Base-by-base conservation (phyloP, 176 grass and related monocot species). In the Leersia perrieri region DNA sequence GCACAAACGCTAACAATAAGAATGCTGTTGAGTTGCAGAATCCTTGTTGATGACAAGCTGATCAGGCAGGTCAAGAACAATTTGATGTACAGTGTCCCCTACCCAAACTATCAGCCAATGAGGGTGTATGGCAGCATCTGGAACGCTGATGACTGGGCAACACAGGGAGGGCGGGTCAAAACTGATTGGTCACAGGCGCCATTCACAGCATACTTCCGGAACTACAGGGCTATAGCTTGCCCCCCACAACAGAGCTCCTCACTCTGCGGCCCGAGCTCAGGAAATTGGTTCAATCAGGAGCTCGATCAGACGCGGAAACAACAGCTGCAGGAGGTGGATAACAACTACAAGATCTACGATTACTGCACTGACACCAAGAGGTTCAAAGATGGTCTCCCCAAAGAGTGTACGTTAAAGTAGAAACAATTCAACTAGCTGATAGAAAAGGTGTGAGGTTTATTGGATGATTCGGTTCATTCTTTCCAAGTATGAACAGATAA, bases 91-190 rank as follows among this genome's bases (percentile, higher is more conserved):
- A 85, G 88, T 34, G 35, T 88, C 2, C 60, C 68, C 6, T 96
- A 84, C 74, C 93, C 90, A 4, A 80, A 20, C 45, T 74, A 58
- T 42, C 90, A 89, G 11, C 76, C 83, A 14, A 96, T 96, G 93
- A 88, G 77, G 55, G 34, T 95, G 32, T 92, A 78, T 60, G 47
- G 86, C 34, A 92, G 68, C 57, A 78, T 95, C 40, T 95, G 93
- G 89, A 75, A 92, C 2, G 93, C 78, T 0, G 89, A 95, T 0
- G 78, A 82, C n/a, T 96, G 90, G 93, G 90, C 93, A 12, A 95
- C 93, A 1, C 80, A 73, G 42, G 93, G 93, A 4, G 93, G 93
- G 20, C 63, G 13, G 4, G 84, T 88, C 18, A 95, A 90, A 72
- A 90, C 90, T 0, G 90, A 95, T 47, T 95, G 93, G 93, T 74